These are phyloP conservation scores for Clonostachys chloroleuca DNA, from an alignment of 2,329 filamentous ascomycete species.

Conservation along the genomic window DNA sequence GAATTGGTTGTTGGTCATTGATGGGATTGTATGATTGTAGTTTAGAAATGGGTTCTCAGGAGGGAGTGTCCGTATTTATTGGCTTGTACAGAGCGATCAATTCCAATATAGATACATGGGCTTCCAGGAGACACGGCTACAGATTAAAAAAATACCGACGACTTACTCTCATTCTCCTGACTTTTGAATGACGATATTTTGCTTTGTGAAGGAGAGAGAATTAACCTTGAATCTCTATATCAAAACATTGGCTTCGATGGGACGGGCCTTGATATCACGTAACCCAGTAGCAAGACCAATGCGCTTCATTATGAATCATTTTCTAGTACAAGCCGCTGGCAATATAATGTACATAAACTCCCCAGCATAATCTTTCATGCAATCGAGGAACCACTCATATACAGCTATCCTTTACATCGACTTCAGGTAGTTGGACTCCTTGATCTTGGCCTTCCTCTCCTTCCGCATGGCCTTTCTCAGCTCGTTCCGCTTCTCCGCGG, in stretches of 20 bases:
- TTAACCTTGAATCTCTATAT: not conserved
- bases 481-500: constrained; percentile 50
- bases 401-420: constrained; percentile 51
- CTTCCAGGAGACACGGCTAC: no score
- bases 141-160: no score
- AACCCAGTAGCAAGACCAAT: not conserved
- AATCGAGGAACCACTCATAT: constrained; percentile 2
- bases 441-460: constrained; percentile 72
- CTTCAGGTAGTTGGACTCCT: constrained; percentile 83
- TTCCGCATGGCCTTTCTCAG: constrained; percentile 68
- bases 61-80: not conserved
- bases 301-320: not conserved
- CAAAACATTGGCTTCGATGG: not conserved
- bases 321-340: not conserved
- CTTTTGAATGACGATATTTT: no score
- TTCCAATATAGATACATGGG: no score
- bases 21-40: not conserved
- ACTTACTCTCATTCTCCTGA: no score
- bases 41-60: not conserved
- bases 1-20: not conserved
- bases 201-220: no score
- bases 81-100: no score
- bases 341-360: not conserved
- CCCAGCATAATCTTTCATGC: constrained; percentile 12
- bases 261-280: not conserved